phyloP scores from a whole-genome alignment of 2,329 filamentous ascomycete genomes.

The Claviceps sp. region DNA sequence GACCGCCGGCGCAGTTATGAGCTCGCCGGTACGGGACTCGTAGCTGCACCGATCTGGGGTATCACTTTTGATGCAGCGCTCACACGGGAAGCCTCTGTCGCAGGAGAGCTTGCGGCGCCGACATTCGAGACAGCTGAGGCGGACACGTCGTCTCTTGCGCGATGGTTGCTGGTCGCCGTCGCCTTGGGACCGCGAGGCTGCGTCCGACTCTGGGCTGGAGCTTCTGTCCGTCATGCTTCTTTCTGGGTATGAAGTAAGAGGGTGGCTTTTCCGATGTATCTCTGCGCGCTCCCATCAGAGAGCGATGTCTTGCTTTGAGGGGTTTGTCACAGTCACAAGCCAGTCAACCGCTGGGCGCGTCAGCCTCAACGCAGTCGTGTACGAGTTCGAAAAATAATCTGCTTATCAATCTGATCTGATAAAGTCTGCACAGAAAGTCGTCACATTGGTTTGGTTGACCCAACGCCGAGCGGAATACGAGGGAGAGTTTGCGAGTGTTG shows the following conservation, averaged over 20 bases:
- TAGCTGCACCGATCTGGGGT: constrained; percentile 47
- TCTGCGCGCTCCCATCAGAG: not conserved
- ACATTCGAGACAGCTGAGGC: constrained; percentile 47
- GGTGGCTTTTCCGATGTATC: not conserved
- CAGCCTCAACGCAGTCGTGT: no score
- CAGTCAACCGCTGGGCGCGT: no score
- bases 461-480: constrained; percentile 23
- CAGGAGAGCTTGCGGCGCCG: constrained; percentile 48
- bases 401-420: constrained; percentile 31
- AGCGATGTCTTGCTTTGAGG: no score
- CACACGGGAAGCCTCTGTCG: constrained; percentile 47
- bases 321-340: constrained; percentile 8
- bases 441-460: constrained; percentile 2
- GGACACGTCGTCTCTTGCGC: constrained; percentile 45
- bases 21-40: constrained; percentile 39
- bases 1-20: constrained; percentile 33
- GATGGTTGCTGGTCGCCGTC: constrained; percentile 24
- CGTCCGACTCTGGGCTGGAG: constrained; percentile 25
- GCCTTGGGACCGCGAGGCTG: constrained; percentile 14
- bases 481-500: not conserved
- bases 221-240: constrained; percentile 19
- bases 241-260: not conserved
- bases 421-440: constrained; percentile 8
- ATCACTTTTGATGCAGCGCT: constrained; percentile 48
- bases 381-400: no score